Evolutionary conservation across 495 filamentous ascomycete genomes (phyloP).

Genomic region (Talaromyces thailandensis): DNA sequence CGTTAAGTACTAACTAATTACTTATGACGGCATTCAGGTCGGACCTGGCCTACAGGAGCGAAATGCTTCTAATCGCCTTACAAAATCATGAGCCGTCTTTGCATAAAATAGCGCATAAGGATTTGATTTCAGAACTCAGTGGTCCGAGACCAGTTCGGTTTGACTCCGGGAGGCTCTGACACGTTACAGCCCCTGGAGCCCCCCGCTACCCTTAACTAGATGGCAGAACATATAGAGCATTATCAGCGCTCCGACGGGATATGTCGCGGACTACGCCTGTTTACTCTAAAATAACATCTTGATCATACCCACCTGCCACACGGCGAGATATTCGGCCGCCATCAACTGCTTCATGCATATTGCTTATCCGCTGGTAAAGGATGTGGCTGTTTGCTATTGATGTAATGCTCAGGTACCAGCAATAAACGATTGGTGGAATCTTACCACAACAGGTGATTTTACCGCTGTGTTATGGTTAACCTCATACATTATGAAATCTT

Average conservation of each 20-base stretch:
- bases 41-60: too few relatives aligned
- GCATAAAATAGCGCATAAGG: not conserved
- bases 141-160: not conserved
- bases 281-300: not conserved
- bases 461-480: not conserved
- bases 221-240: not conserved
- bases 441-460: not conserved
- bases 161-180: not conserved
- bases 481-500: not conserved
- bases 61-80: too few relatives aligned
- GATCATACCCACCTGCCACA: not conserved
- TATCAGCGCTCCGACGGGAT: not conserved
- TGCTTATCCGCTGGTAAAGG: not conserved
- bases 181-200: not conserved
- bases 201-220: not conserved
- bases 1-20: too few relatives aligned
- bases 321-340: not conserved
- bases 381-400: not conserved
- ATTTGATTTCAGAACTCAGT: not conserved
- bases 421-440: not conserved
- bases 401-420: not conserved
- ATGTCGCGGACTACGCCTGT: not conserved
- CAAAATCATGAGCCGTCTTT: not conserved
- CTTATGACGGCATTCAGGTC: too few relatives aligned
- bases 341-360: not conserved